These are phyloP conservation scores for Lachnellula suecica DNA, from an alignment of 2,329 filamentous ascomycete genomes.

Conservation along the genomic window DNA sequence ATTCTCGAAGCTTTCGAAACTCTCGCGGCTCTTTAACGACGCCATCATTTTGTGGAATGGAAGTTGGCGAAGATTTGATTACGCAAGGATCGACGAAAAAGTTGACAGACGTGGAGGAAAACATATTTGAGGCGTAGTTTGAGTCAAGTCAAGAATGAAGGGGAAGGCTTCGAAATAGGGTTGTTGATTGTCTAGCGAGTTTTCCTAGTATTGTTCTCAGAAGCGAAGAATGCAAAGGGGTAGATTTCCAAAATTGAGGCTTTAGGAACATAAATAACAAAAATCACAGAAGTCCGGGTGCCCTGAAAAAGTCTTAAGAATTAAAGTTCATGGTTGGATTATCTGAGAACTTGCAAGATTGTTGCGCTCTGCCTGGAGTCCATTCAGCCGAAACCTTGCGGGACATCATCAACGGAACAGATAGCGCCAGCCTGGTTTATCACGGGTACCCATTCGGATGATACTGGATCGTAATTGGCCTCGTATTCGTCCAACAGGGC, in stretches of 20 bases:
- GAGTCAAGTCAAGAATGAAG: background rate
- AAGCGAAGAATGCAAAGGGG: slow-evolving; percentile 10
- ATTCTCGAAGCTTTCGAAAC: background rate
- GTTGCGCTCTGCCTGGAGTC: too few relatives aligned
- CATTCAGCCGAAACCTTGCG: too few relatives aligned
- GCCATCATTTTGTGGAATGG: background rate
- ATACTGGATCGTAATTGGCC: background rate
- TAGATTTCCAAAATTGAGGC: too few relatives aligned
- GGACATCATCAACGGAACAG: background rate
- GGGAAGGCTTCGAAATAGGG: background rate
- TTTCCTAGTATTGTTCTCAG: slow-evolving; percentile 14
- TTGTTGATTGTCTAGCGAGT: slow-evolving; percentile 1
- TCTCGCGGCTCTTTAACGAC: background rate
- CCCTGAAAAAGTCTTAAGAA: too few relatives aligned
- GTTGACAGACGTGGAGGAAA: background rate
- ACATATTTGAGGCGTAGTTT: background rate
- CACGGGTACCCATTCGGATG: background rate
- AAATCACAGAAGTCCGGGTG: too few relatives aligned
- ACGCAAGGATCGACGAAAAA: background rate
- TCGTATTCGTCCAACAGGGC: background rate
- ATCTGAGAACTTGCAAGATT: background rate
- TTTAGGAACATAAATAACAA: too few relatives aligned
- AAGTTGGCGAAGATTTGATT: background rate
- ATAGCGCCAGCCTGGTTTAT: background rate
- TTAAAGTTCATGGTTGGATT: too few relatives aligned